phyloP scores from a whole-genome alignment of 2,329 filamentous ascomycete species.

The Dactylellina leptospora region DNA sequence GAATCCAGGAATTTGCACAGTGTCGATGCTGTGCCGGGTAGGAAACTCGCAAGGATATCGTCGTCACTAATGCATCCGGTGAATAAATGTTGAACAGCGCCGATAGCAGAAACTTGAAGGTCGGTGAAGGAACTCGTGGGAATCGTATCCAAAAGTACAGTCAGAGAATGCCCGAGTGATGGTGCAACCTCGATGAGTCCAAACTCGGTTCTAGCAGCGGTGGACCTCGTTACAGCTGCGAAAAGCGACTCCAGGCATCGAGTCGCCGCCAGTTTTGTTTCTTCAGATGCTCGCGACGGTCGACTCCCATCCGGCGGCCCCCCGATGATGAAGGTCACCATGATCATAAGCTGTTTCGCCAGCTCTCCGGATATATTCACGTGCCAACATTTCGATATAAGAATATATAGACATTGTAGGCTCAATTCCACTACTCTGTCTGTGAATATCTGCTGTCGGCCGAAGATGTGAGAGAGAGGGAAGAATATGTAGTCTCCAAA shows the following conservation, averaged over 20 bases:
- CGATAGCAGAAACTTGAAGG: slow-evolving; percentile 76
- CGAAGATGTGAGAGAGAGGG: slow-evolving; percentile 85
- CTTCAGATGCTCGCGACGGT: slow-evolving; percentile 65
- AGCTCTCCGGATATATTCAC: slow-evolving; percentile 74
- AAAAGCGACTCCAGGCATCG: slow-evolving; percentile 75
- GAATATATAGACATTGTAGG: slow-evolving; percentile 75
- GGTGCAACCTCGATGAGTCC: slow-evolving; percentile 72
- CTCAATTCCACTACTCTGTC: slow-evolving; percentile 77
- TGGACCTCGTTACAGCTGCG: slow-evolving; percentile 64
- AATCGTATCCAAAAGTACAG: slow-evolving; percentile 79
- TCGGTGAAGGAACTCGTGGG: slow-evolving; percentile 69
- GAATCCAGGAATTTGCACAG: slow-evolving; percentile 78
- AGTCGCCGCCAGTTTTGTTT: slow-evolving; percentile 77
- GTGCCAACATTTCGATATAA: slow-evolving; percentile 83
- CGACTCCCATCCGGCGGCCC: slow-evolving; percentile 70
- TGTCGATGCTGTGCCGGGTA: slow-evolving; percentile 86
- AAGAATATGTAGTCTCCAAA: slow-evolving; percentile 96
- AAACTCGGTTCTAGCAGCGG: slow-evolving; percentile 64
- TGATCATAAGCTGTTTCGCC: slow-evolving; percentile 82
- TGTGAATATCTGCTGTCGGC: slow-evolving; percentile 76
- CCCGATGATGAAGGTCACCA: slow-evolving; percentile 82
- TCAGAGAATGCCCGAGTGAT: slow-evolving; percentile 81
- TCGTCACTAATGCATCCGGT: slow-evolving; percentile 71
- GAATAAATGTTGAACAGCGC: slow-evolving; percentile 71
- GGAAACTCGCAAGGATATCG: slow-evolving; percentile 80